Base-by-base conservation (phyloP, 768 basidiomycete genomes). In the Chalciporus sphaerocephalus region DNA sequence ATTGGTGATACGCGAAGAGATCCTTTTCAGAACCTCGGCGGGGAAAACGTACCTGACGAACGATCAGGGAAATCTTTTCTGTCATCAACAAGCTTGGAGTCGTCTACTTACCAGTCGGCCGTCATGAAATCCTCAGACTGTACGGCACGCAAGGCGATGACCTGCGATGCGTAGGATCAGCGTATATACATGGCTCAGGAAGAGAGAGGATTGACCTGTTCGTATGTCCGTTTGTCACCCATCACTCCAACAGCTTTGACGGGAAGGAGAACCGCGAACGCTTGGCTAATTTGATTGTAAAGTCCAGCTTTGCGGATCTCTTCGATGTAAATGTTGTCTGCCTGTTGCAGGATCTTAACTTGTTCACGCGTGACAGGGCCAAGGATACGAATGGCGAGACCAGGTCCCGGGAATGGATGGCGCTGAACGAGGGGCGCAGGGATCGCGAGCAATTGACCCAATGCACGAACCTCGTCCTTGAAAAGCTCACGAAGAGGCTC, bases 81-180 rank as follows among this genome's bases (percentile, higher is more conserved):
- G 17, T 39, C 42, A 44, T 16, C 2, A 6, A 8, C 12, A 24
- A 18, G 28, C 9, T 20, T 30, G 22, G 7, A 39, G 22, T 2
- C 10, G 39, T n/a, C n/a, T n/a, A 58, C 79, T 34, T 60, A 92
- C 95, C 95, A 98, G 65, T 98, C 95, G 27, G 96, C 96, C 12
- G 96, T 99, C 96, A 99, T 99, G 63, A 99, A 99, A 66, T 99
- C 96, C 63, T 97, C 95, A n/a, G 93, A 85, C 62, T 90, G 86
- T 8, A 98, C 95, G 3, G 96, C 96, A 40, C 96, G 81, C 42
- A 99, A 74, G 1, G 92, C 90, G 47, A 98, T 91, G 39, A 99
- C 94, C 83, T 87, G 55, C 22, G 24, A 22, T 32, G 2, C 8
- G 21, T 12, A 28, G 42, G 32, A 20, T 55, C 17, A 40, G 46